phyloP scores from a whole-genome alignment of 371 early-diverging fungal genomes.

The Mucor irregularis region DNA sequence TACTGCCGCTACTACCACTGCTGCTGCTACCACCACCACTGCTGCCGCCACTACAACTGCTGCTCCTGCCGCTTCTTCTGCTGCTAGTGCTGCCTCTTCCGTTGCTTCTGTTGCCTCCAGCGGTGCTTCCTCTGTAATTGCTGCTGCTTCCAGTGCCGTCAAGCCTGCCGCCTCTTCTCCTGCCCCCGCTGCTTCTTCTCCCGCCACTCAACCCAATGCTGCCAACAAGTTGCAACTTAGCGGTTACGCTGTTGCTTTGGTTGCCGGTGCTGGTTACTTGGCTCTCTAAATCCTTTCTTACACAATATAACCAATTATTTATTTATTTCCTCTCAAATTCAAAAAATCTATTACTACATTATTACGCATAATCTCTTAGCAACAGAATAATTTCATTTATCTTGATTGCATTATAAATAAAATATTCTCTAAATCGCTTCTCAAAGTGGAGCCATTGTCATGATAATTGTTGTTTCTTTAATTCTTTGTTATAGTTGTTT shows the following conservation, averaged over 20 bases:
- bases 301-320: not conserved
- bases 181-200: not conserved
- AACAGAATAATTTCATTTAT: not conserved
- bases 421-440: not conserved
- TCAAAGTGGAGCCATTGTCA: not conserved
- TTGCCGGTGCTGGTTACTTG: slow-evolving; percentile 15
- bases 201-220: not conserved
- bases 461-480: too few relatives aligned
- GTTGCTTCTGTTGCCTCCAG: not conserved
- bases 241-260: slow-evolving; percentile 3
- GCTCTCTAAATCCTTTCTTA: slow-evolving; percentile 1
- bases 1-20: slow-evolving; percentile 1
- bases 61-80: not conserved
- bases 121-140: not conserved
- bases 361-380: not conserved
- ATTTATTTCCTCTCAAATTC: not conserved
- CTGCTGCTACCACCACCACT: slow-evolving; percentile 4
- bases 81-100: not conserved
- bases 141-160: not conserved
- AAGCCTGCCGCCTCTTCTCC: not conserved
- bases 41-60: not conserved
- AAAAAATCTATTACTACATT: slow-evolving; percentile 1
- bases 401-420: not conserved
- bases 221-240: slow-evolving; percentile 9
- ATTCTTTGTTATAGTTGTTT: too few relatives aligned